Evolutionary conservation across 1,284 basidiomycete genomes (phyloP).

Genomic region (Papiliotrema nemorosa): DNA sequence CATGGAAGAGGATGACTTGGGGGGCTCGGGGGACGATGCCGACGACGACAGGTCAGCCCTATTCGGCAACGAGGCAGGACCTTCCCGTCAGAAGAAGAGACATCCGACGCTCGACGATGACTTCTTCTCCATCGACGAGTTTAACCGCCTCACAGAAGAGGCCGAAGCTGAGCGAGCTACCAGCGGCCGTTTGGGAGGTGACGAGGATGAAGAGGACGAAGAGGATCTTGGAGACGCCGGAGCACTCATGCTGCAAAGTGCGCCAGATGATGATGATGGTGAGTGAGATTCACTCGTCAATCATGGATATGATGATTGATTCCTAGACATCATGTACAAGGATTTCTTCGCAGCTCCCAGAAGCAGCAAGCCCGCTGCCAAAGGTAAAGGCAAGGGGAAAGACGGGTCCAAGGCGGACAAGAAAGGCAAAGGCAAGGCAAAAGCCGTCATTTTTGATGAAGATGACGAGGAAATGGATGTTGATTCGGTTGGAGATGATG

Average conservation of each 20-base stretch:
- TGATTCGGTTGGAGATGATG: constrained; percentile 29
- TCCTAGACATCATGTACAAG: constrained; percentile 47
- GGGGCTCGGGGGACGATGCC: constrained; percentile 14
- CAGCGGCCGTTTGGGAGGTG: constrained; percentile 57
- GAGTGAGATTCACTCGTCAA: constrained; percentile 15
- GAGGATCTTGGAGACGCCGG: constrained; percentile 54
- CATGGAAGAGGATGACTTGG: constrained; percentile 50
- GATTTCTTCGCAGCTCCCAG: constrained; percentile 63
- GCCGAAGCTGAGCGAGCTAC: constrained; percentile 67
- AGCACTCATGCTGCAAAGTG: constrained; percentile 45
- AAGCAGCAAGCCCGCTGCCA: constrained; percentile 15
- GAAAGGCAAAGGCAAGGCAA: constrained; percentile 37
- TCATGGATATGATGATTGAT: background rate
- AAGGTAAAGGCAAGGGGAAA: constrained; percentile 29
- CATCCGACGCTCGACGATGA: constrained; percentile 79
- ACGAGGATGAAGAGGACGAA: constrained; percentile 54
- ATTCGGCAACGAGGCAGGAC: constrained; percentile 31
- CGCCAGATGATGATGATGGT: constrained; percentile 43
- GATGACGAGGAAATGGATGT: constrained; percentile 30
- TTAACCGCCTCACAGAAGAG: constrained; percentile 82
- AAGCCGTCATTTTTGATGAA: constrained; percentile 21
- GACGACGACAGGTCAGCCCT: constrained; percentile 36
- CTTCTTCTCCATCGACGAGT: constrained; percentile 86
- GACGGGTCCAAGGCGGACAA: constrained; percentile 46
- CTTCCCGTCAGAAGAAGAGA: constrained; percentile 33